Base-by-base conservation (phyloP, 371 early-diverging fungal genomes). In the Apophysomyces sp. region DNA sequence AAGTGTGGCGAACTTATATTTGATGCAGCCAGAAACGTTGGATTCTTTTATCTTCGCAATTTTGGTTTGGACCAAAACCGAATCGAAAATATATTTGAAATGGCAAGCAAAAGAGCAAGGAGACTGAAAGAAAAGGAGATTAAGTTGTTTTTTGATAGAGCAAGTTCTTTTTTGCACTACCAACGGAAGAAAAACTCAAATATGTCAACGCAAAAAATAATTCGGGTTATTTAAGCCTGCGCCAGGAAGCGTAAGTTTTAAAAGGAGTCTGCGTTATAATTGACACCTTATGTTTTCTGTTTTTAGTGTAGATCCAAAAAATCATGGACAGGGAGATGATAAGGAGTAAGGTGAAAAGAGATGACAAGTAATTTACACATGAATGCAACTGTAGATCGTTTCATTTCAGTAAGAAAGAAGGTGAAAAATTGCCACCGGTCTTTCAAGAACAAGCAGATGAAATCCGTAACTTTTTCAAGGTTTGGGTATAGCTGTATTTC, bases 31-130 rank as follows among this genome's bases (percentile, higher is more conserved):
- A 64, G 65, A 39, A 62, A 55, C 16, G 72, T 79, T 28, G 83
- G 81, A 7, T 83, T 83, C 67, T 79, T 83, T 52, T 80, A 76
- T 30, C 64, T 83, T 52, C 72, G 69, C 61, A 81, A 83, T 71
- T 76, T 77, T 54, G 81, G 78, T 18, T 65, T 83, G 51, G 31
- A 64, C 8, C 64, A 70, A 21, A 57, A 60, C 26, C 60, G 64
- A n/a, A 71, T 83, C 31, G 65, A 77, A 41, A 44, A 61, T 8
- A 75, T 81, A 67, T 81, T 83, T 63, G 55, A 49, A 1, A 15
- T 67, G 58, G 73, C 68, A 32, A 76, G 59, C 55, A 55, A 56
- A 8, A 16, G 9, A 16, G 44, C n/a, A 36, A 63, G 36, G 11
- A 1, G 8, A 32, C 18, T 34, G 39, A 60, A 39, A 24, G 6